phyloP scores from a whole-genome alignment of 306 rosid species.

The Begonia peltatifolia region DNA sequence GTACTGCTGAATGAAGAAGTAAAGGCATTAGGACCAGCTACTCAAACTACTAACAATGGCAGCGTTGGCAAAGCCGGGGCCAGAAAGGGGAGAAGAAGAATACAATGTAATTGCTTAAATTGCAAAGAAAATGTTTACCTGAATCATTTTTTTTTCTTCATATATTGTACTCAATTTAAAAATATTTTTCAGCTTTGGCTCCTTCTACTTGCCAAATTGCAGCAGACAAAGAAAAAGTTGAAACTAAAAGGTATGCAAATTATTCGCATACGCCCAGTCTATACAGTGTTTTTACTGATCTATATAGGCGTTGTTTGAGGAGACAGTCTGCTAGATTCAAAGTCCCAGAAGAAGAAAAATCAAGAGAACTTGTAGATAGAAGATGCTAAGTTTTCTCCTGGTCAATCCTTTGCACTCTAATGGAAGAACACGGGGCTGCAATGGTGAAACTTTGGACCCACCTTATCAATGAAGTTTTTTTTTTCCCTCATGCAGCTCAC shows the following conservation, averaged over 20 bases:
- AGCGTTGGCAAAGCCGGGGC: slow-evolving; percentile 12
- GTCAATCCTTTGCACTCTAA: background rate
- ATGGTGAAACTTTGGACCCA: too few relatives aligned
- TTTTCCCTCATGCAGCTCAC: too few relatives aligned
- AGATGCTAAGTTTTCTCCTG: slow-evolving; percentile 19
- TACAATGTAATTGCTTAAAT: slow-evolving; percentile 37
- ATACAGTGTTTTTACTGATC: background rate
- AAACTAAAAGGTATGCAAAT: slow-evolving; percentile 38
- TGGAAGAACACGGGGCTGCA: background rate
- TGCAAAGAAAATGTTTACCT: background rate
- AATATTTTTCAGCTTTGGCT: slow-evolving; percentile 37
- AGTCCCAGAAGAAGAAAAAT: slow-evolving; percentile 25
- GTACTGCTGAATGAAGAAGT: slow-evolving; percentile 32
- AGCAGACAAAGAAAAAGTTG: slow-evolving; percentile 39
- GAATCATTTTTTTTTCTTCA: too few relatives aligned
- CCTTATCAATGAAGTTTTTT: too few relatives aligned
- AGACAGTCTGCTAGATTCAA: slow-evolving; percentile 48
- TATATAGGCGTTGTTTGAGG: slow-evolving; percentile 38
- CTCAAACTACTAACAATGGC: slow-evolving; percentile 13
- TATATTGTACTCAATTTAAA: background rate
- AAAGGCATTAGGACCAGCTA: slow-evolving; percentile 12
- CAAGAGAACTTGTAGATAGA: slow-evolving; percentile 47
- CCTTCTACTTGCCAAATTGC: slow-evolving; percentile 31
- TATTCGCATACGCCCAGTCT: too few relatives aligned
- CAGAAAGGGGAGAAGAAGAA: slow-evolving; percentile 38